Evolutionary conservation across 345 rosid genomes (phyloP).

Genomic region (Adansonia digitata): DNA sequence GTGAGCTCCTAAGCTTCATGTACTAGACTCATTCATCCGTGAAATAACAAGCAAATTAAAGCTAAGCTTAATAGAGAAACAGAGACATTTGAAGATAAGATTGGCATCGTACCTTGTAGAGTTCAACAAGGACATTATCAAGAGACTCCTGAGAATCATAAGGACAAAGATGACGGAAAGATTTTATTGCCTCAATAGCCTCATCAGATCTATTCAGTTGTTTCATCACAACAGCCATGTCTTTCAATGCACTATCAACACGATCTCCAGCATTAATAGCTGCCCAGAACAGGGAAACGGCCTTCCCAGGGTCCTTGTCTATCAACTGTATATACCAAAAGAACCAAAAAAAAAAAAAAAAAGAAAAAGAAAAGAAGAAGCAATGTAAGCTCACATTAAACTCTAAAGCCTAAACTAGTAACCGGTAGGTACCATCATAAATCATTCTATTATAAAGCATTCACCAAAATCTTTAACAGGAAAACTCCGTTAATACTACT

Average conservation of each 20-base stretch:
- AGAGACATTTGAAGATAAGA: background rate
- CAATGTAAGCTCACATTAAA: background rate
- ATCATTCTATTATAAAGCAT: background rate
- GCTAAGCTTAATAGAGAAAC: background rate
- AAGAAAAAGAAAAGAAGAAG: background rate
- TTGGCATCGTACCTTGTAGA: constrained; percentile 50
- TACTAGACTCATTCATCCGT: background rate
- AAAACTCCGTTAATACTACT: no score
- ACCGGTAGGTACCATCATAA: no score
- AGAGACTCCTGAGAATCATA: constrained; percentile 66
- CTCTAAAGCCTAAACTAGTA: background rate
- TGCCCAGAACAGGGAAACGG: constrained; percentile 71
- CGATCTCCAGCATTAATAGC: constrained; percentile 75
- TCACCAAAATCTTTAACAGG: no score
- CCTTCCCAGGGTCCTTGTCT: constrained; percentile 56
- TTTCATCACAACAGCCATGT: constrained; percentile 80
- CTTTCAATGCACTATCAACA: constrained; percentile 71
- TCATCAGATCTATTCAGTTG: constrained; percentile 63
- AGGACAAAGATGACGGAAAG: constrained; percentile 70
- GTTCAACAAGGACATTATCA: constrained; percentile 71
- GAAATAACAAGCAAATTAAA: background rate
- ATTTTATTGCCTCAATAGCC: constrained; percentile 73
- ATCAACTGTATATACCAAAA: constrained; percentile 37
- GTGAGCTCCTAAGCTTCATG: background rate
- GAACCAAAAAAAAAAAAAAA: background rate